Base-by-base conservation (phyloP, 73 alveolate species). In the Chromera velia region DNA sequence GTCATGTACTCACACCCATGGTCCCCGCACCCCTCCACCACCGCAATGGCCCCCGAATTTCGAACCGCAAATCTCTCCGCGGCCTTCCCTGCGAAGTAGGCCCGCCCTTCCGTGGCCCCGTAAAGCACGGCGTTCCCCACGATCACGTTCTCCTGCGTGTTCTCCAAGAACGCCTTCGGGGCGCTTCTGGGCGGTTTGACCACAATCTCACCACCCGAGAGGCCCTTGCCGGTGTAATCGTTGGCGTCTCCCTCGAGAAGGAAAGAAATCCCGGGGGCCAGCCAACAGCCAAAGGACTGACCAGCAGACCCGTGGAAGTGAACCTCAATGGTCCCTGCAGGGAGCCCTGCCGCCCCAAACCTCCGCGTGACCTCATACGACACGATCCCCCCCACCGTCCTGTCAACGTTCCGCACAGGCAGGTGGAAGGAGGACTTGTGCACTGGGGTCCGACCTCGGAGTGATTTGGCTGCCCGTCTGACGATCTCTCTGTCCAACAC, bases 11-110 rank as follows among this genome's bases (percentile, higher is more conserved):
- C 84, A 82, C 84, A 75, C 9, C 84, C 63, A 9, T 62, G 84
- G 67, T 65, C 84, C 28, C 82, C 84, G 31, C 19, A 48, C 32
- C 85, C 85, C 74, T 83, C 90, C 48, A 73, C 76, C 46, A 83
- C 89, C 22, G 88, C 88, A 19, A 63, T 46, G 28, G 87, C 90
- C 10, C 83, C 87, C 32, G 86, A 68, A 74, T 83, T 83, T 0
- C 90, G 76, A 62, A 83, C 90, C n/a, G 88, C 87, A 65, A 83
- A 83, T 47, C 90, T 76, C 84, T 83, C 90, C 26, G 87, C 90
- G 9, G 90, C 84, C 32, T 67, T 40, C 18, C 90, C 90, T 7
- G 77, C 83, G 47, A 83, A 72, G 67, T 79, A 83, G 76, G 80
- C 90, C 79, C 66, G 33, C 46, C 82, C 82, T 1, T 6, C 67